Base-by-base conservation (phyloP, 2,329 filamentous ascomycete species). In the Venturia asperata region DNA sequence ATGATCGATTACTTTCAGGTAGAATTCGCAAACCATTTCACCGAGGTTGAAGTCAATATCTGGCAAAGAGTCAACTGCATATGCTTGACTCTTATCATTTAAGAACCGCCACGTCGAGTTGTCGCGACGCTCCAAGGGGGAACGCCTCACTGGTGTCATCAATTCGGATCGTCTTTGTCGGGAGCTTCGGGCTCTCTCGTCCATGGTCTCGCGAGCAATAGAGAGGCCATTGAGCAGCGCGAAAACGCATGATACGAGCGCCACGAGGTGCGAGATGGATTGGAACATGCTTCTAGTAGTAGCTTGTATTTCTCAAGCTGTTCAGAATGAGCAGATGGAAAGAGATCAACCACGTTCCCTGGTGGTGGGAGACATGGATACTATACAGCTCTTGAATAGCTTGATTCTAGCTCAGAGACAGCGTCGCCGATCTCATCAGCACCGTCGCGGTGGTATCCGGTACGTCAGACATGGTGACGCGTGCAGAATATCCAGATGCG, bases 31-130 rank as follows among this genome's bases (percentile, higher is more conserved):
- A 11, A 45, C 39, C 60, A 68, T 64, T 55, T 70, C 69, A 42
- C 67, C 69, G 19, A 70, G 34, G 52, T 70, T 67, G 49, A 65
- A 67, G n/a, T 63, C 58, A 6, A 70, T 64, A 42, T 67, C 66
- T 1, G 68, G 68, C 19, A 70, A 63, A 45, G 62, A 64, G 52
- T 67, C 55, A 5, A 70, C 67, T 24, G 30, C 47, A 27, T 56
- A 64, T 41, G 63, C 63, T 43, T 37, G 30, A 37, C 42, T 63
- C 30, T 63, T 42, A 5, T 41, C 34, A 24, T 61, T 61, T 15
- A 61, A 42, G n/a, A 61, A 61, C 24, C 37, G 42, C 39, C 37
- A 61, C 45, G 60, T 61, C 1, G 39, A 61, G n/a, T 45, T 61
- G 11, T 27, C n/a, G 37, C 60, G 42, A 15, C 42, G 15, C n/a